Base-by-base conservation (phyloP, 2,329 filamentous ascomycete species). In the Aspergillus sp. region DNA sequence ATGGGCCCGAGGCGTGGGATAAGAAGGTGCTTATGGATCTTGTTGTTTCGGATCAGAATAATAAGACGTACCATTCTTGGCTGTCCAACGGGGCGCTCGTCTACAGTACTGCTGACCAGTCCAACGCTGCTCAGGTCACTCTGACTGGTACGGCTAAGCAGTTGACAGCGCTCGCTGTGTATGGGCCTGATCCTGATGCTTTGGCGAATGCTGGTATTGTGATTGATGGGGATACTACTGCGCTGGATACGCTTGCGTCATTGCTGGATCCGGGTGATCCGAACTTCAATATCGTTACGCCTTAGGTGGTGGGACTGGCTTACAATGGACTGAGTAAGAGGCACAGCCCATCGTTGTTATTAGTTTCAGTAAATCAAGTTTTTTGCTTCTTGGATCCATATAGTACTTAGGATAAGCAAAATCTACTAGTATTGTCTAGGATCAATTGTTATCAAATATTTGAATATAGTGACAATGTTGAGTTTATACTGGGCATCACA, bases 201-300 rank as follows among this genome's bases (percentile, higher is more conserved):
- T 36, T 54, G 48, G 48, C 13, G 36, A 51, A 49, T 8, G 57
- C 19, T 5, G 48, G 57, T 3, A 41, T 47, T 8, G 19, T 49
- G 21, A 52, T 62, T n/a, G 57, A 54, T 21, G 57, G 41, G 1
- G 32, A 44, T 44, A 8, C 15, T 5, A 23, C 2, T 27, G 49
- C 42, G 1, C 39, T 56, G 8, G 32, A 54, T 7, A 57, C 49
- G 1, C 23, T 62, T 13, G 19, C 49, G 8, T 57, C 49, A 1
- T 21, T 62, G 13, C 11, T 62, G 6, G 53, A 56, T 8, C 38
- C 57, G 8, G 41, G 41, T 11, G 57, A 62, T 36, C 60, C 60
- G 10, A 42, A 48, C n/a, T 60, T 62, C 52, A 57, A 47, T 15
- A 60, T 60, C 3, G 60, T 62, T 10, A 62, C 49, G 3, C 60